Percentiles rank a stretch among this genome's conserved stretches.
These are phyloP conservation scores for Stramenopiles sp. DNA, from an alignment of 352 stramenopile genomes.

Conservation along the genomic window DNA sequence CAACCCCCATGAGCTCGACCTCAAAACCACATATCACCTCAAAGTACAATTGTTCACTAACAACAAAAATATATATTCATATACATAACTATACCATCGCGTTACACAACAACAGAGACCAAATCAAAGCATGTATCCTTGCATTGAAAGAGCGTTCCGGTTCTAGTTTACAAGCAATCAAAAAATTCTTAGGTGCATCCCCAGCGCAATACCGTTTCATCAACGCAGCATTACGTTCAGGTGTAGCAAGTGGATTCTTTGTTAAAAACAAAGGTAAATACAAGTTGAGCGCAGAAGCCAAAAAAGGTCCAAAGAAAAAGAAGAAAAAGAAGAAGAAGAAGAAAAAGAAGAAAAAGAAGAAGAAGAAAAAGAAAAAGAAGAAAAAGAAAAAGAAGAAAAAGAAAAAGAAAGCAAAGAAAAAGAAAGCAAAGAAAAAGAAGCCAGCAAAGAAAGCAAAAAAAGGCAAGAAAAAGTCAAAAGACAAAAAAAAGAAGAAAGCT, in stretches of 20 bases:
- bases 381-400: conserved; percentile 27
- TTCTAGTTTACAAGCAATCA: conserved; percentile 71
- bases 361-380: conserved; percentile 12
- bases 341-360: conserved; percentile 13
- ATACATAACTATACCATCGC: too few species aligned
- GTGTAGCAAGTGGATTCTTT: conserved; percentile 58
- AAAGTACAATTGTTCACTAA: too few species aligned
- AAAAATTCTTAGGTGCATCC: conserved; percentile 69
- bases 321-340: conserved; percentile 18
- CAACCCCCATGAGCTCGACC: too few species aligned
- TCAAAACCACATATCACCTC: too few species aligned
- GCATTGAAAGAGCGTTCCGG: conserved; percentile 67
- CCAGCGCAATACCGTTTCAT: conserved; percentile 48
- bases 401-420: too few species aligned
- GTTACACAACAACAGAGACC: conserved; percentile 55
- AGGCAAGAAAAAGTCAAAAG: too few species aligned
- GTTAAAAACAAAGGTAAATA: conserved; percentile 76
- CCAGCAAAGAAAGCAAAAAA: too few species aligned
- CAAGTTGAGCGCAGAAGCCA: conserved; percentile 70
- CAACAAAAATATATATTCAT: too few species aligned
- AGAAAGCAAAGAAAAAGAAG: too few species aligned
- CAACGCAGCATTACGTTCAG: conserved; percentile 67
- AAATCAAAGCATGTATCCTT: conserved; percentile 72
- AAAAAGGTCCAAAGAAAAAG: conserved; percentile 32
- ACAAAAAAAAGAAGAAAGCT: too few species aligned